Evolutionary conservation across 345 rosid species (phyloP), one percentile per base, ranked within the genome.

Genomic region (Salix koriyanagi): DNA sequence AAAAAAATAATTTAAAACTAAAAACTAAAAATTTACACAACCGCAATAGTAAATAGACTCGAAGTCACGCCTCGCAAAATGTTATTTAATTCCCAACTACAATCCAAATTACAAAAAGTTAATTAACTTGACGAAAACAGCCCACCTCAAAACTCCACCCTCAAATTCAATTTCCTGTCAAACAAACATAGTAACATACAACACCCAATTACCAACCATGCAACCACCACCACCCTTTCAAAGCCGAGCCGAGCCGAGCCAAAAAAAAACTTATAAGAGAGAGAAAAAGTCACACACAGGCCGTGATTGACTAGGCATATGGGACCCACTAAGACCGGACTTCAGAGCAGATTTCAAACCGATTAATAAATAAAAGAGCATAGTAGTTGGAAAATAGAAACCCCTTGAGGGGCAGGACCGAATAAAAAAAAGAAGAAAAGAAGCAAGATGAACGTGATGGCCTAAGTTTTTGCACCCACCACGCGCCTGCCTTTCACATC

Each of bases 391-490:
- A 76, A 82, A 75, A 56, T 75, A 65, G 76, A 82, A 83, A 80
- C 36, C 71, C 36, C 60, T 50, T 50, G 67, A 62, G 52, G 46
- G 32, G 34, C 60, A 30, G 65, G 67, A 62, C 60, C 52, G 39
- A 21, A 18, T 34, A 65, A 12, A 70, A 0, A 16, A 32, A 46
- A 2, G 65, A 21, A 25, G 34, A 60, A 70, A n/a, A 25, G 46
- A 65, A 62, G 88, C 77, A 72, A 78, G 86, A 76, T 75, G 79
- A 83, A 87, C 91, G 88, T 87, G 92, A 86, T 81, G 85, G 74
- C 74, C 86, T 36, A 68, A 61, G 81, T 67, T 68, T 79, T 83
- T 78, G 42, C 39, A 16, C 56, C 23, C 37, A n/a, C 77, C 77
- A 81, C 89, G 89, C 93, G 92, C 90, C 77, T 44, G 82, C 83